Base-by-base conservation (phyloP, 345 rosid species). In the Citrus medica region DNA sequence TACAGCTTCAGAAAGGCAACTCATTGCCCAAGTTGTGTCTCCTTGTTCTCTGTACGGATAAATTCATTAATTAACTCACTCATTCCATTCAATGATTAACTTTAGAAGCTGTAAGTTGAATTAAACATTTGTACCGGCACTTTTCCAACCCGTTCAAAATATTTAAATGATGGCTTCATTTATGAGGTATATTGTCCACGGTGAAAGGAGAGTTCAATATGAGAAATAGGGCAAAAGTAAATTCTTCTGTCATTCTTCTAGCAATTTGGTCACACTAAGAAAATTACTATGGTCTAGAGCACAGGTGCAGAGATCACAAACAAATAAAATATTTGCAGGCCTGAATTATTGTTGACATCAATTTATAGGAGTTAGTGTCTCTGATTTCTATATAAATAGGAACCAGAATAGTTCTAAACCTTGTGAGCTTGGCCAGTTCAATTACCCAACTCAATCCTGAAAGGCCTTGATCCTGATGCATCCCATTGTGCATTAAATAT, bases 1-100 rank as follows among this genome's bases (percentile, higher is more conserved):
- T 76, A 93, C 85, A 69, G 98, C 98, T 89, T 86, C 93, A 56
- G 85, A 86, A 73, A 94, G 91, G 84, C 90, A 95, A 76, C 67
- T 82, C 77, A 85, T 79, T 4, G 92, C 92, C 71, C 82, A 85
- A 62, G 75, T 80, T 75, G 73, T 64, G 83, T 90, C 85, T 58
- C 87, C 88, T 76, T 83, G 86, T 76, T 90, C 87, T 81, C 98
- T 94, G 80, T 80, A 84, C 0, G 24, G 19, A 37, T 22, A 67
- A 9, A 67, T n/a, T 24, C 19, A 38, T 9, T 67, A 51, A 0
- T 4, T 24, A 67, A 40, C 21, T 46, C 48, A 40, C 5, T 38
- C 53, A 12, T 67, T 27, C 27, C 53, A 10, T 67, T 24, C 55
- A 38, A 40, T 19, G 17, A 46, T 46, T 46, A 21, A n/a, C 30